Evolutionary conservation across 2,329 filamentous ascomycete genomes (phyloP), one percentile per base, ranked within the genome.

Genomic region (Aspergillus felis): DNA sequence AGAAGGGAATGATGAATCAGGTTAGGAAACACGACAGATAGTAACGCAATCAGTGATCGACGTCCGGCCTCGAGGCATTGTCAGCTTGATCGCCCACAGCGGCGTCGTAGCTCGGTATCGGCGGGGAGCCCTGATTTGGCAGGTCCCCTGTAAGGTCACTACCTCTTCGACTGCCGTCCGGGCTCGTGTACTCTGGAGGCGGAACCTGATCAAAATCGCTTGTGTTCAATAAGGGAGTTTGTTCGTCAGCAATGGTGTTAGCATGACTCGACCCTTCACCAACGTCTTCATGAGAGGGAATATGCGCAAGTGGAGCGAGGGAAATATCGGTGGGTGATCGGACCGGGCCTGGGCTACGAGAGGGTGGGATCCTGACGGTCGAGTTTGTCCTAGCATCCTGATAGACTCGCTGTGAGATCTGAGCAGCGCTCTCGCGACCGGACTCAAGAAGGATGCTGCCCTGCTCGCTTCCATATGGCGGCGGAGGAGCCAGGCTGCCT

Each of bases 241-340:
- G 57, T 28, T 71, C 66, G 46, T 57, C 59, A 57, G 70, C 61
- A 20, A 62, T 62, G 48, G 67, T 48, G 53, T 60, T 63, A 64
- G 66, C 70, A 51, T 73, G 80, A 66, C 88, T 89, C 25, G 85
- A 82, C 57, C 92, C 90, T 68, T 91, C 90, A n/a, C 81, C 84
- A 56, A 86, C 83, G 64, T 92, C 88, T 61, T 85, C 83, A 53
- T 86, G 77, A 4, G 83, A 84, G 55, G 87, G 82, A 54, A 88
- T 81, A 57, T 88, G 89, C 48, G 90, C 87, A 54, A 97, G 82
- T 68, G 93, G 91, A 28, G 92, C 90, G 50, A 99, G 84, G 8
- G 92, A 97, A 64, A 99, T 99, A 73, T 97, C 94, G 10, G 94
- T 97, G 8, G 94, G 92, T 68, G 91, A 95, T 65, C 93, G 85